Evolutionary conservation across 202 grass and related monocot species (phyloP).

Genomic region (Zizania palustris): DNA sequence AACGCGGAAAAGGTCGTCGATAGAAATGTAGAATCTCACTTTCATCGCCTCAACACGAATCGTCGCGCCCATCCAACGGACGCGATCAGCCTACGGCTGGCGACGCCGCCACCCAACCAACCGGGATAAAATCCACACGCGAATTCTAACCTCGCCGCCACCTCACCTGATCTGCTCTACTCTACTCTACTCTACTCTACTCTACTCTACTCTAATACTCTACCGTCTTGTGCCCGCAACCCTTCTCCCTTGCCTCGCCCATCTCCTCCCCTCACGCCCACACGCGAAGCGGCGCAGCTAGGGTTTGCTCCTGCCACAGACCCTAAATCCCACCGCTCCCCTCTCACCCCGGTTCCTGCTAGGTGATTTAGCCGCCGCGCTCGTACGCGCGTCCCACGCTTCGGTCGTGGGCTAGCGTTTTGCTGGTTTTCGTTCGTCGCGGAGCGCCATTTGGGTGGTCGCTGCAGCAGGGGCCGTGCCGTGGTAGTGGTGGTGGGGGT

Average conservation of each 20-base stretch:
- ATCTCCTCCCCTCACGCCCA: neutral
- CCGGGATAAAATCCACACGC: too few species aligned
- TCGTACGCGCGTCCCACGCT: neutral
- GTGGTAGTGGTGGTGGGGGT: slow-evolving; percentile 4
- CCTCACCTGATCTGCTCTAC: too few species aligned
- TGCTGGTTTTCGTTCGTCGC: neutral
- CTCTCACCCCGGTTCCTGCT: neutral
- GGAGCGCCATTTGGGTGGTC: slow-evolving; percentile 30
- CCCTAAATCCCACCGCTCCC: slow-evolving; percentile 23
- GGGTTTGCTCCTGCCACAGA: slow-evolving; percentile 51
- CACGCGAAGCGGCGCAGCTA: slow-evolving; percentile 30
- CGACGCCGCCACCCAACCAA: neutral
- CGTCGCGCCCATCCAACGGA: neutral
- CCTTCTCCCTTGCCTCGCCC: neutral
- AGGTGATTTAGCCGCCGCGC: slow-evolving; percentile 11
- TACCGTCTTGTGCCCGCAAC: too few species aligned
- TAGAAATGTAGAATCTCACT: too few species aligned
- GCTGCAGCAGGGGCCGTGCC: slow-evolving; percentile 39
- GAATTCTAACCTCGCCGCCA: too few species aligned
- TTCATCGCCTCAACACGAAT: neutral
- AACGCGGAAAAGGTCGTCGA: too few species aligned
- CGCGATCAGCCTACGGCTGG: too few species aligned
- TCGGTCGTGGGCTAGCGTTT: slow-evolving; percentile 36
- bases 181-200: too few species aligned
- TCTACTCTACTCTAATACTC: too few species aligned